Base-by-base conservation (phyloP, 352 stramenopile genomes). In the Phytopythium vexans region DNA sequence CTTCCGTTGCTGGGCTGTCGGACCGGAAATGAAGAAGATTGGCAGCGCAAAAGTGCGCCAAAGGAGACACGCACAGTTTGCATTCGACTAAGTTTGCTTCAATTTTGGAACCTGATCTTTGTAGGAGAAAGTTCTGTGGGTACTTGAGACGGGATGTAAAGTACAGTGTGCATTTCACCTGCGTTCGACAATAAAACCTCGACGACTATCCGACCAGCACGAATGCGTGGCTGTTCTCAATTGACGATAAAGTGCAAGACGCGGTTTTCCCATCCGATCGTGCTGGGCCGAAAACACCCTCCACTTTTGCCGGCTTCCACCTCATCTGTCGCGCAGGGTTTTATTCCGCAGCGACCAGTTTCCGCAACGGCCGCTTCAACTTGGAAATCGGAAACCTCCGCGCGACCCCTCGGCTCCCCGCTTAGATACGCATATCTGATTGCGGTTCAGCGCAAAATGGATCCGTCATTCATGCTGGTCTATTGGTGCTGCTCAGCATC, bases 11-110 rank as follows among this genome's bases (percentile, higher is more conserved):
- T 27, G 21, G 21, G 2, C 21, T 16, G 47, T 41, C 47, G 47
- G 34, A 52, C 47, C 47, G 34, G 12, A 52, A 52, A 52, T 16
- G 47, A 15, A 32, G 41, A 52, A 41, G 47, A 34, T 16, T 52
- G 34, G 35, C 47, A 10, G 15, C 21, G 46, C 33, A 42, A 46
- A 7, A 46, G 15, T n/a, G 3, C 16, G 16, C 1, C 7, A 46
- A 14, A 27, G 21, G 21, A 27, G 21, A 2, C 21, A 27, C 21
- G 44, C 9, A 50, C 44, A 11, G 43, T 35, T 1, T 1, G 7
- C 0, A 2, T 0, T 38, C 31, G 6, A 1, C 14, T 31, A 49
- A 10, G 43, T 49, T 49, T 27, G 21, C 21, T 27, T 27, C 21
- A 27, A 27, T 27, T 27, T 27, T 27, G 21, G 21, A 27, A 27